phyloP scores from a whole-genome alignment of 2,329 filamentous ascomycete species.

The Chaetothyriales sp. region DNA sequence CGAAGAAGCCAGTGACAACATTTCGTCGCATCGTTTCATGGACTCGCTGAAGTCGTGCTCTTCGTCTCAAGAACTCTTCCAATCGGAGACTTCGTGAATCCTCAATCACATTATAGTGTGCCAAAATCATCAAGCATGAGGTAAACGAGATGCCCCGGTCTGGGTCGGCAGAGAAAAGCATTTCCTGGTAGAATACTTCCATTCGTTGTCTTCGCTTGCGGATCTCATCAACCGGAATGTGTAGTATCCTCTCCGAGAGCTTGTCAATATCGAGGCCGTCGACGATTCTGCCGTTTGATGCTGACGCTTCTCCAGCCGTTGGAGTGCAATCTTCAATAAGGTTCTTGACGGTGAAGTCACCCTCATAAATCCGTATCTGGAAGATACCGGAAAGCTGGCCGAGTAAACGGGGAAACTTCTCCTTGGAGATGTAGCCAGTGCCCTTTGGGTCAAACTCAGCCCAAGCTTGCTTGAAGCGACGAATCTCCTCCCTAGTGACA shows the following conservation, averaged over 20 bases:
- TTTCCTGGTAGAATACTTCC: conserved; percentile 94
- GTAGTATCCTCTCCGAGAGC: conserved; percentile 57
- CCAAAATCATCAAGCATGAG: conserved; percentile 82
- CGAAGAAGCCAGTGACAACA: conserved; percentile 87
- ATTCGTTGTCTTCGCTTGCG: conserved; percentile 62
- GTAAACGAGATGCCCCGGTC: conserved; percentile 86
- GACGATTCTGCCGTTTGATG: conserved; percentile 27
- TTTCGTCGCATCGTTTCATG: conserved; percentile 87
- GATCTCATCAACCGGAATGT: conserved; percentile 63
- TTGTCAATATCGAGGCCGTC: conserved; percentile 57
- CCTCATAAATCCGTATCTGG: conserved; percentile 90
- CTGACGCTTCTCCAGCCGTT: conserved; percentile 37
- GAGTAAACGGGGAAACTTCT: conserved; percentile 74
- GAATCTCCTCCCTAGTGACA: conserved; percentile 84
- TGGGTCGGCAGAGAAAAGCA: conserved; percentile 81
- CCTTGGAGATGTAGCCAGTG: conserved; percentile 79
- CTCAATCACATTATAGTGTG: conserved; percentile 97
- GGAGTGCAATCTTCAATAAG: conserved; percentile 74
- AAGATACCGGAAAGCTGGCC: conserved; percentile 89
- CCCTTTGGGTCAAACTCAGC: conserved; percentile 86
- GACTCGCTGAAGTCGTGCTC: conserved; percentile 79
- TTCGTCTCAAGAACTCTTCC: conserved; percentile 84
- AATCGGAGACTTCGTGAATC: conserved; percentile 91
- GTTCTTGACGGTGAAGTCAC: conserved; percentile 71
- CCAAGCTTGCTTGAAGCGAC: conserved; percentile 97